phyloP scores from a whole-genome alignment of 257 asterid genomes.

The Osmanthus fragrans region DNA sequence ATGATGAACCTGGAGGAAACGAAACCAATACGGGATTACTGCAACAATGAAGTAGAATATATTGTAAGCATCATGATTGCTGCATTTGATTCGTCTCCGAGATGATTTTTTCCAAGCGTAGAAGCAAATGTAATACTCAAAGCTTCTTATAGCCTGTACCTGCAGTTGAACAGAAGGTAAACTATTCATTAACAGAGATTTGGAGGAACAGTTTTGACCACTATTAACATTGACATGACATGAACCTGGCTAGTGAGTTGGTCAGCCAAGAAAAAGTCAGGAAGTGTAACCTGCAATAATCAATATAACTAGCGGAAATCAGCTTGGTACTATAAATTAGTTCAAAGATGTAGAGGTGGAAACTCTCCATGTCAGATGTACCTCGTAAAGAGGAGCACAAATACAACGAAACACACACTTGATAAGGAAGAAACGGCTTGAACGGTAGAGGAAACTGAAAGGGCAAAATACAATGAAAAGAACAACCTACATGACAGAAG shows the following conservation, averaged over 20 bases:
- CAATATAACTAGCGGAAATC: constrained; percentile 12
- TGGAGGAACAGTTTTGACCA: constrained; percentile 15
- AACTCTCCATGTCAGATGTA: constrained; percentile 20
- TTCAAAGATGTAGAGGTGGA: not conserved
- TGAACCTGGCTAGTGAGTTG: constrained; percentile 83
- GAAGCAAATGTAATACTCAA: constrained; percentile 78
- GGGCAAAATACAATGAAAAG: constrained; percentile 58
- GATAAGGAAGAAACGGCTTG: constrained; percentile 69
- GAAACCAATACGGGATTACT: constrained; percentile 80
- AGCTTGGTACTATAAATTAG: not conserved
- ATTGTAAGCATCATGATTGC: constrained; percentile 46
- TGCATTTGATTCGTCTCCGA: constrained; percentile 43
- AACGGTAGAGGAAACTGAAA: constrained; percentile 59
- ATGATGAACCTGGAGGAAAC: constrained; percentile 70
- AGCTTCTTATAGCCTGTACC: constrained; percentile 81
- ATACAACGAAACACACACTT: constrained; percentile 58
- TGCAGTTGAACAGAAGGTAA: constrained; percentile 35
- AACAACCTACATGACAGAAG: constrained; percentile 47
- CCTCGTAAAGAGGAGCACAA: constrained; percentile 83
- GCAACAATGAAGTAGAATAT: constrained; percentile 68
- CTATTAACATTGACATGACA: constrained; percentile 13
- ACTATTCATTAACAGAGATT: constrained; percentile 7
- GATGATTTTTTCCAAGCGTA: constrained; percentile 46
- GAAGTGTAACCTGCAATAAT: constrained; percentile 57
- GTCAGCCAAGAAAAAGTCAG: constrained; percentile 78